Base-by-base conservation (phyloP, 257 asterid species). In the Lycium barbarum region DNA sequence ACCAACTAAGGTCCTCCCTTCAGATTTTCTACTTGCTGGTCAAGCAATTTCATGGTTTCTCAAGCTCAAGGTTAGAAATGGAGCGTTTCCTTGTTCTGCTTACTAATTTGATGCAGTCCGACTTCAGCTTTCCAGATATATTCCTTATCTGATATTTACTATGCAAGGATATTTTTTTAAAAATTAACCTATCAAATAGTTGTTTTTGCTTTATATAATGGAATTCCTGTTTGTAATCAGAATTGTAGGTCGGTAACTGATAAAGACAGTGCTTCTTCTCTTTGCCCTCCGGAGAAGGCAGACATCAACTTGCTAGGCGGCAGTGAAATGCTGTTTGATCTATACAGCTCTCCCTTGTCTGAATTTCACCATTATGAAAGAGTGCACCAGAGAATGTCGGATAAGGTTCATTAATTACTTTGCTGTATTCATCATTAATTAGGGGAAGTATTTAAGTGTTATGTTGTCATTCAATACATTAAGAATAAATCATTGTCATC, bases 21-120 rank as follows among this genome's bases (percentile, higher is more conserved):
- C 89, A 85, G 92, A 91, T 68, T 78, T 84, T 79, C 85, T 97
- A 62, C 84, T 87, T 91, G 95, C 99, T 87, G 99, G 98, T 78
- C 98, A 97, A 88, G 97, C 97, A 35, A 76, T 95, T 76, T 93
- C 98, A 45, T 92, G 92, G 89, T 94, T 94, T 93, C 93, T 97
- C 93, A 93, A 92, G 89, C 93, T 97, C 72, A 95, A 95, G 99
- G 99, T 97, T 87, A 86, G 96, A 88, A 22, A 47, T 22, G 5
- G 26, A 45, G 9, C 36, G 0, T 82, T 61, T 65, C 47, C 47
- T 68, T 47, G 47, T 51, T 66, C 38, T 81, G 43, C 10, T 63
- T 82, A 82, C 76, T 68, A 26, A 22, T 45, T 26, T 35, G 49
- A 36, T 0, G 8, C 79, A 49, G 35, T 14, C 20, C 33, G 20